Evolutionary conservation across 2,329 filamentous ascomycete genomes (phyloP).

Genomic region (Trichophyton benhamiae): DNA sequence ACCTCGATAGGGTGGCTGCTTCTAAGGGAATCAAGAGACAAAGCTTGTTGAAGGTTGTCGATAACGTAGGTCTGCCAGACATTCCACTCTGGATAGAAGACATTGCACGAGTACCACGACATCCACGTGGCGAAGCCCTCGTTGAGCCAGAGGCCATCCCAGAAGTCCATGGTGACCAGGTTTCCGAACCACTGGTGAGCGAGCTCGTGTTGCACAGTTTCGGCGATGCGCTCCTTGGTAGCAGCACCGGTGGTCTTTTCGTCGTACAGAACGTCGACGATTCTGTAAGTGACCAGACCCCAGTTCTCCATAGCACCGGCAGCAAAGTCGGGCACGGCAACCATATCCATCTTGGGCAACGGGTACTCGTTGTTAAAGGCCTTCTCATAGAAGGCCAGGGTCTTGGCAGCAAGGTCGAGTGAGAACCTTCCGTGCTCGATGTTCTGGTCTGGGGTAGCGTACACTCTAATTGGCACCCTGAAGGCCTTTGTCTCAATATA

Average conservation of each 20-base stretch:
- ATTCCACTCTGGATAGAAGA: constrained; percentile 96
- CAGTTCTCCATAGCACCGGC: constrained; percentile 98
- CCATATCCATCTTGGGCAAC: constrained; percentile 90
- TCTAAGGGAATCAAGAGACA: constrained; percentile 76
- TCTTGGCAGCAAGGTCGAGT: constrained; percentile 75
- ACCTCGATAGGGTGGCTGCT: constrained; percentile 97
- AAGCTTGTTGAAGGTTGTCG: constrained; percentile 76
- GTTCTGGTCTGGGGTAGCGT: constrained; percentile 76
- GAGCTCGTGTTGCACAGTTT: constrained; percentile 92
- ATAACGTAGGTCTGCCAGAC: constrained; percentile 94
- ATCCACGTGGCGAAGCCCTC: constrained; percentile 87
- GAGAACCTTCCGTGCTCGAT: constrained; percentile 89
- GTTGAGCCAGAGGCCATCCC: constrained; percentile 95
- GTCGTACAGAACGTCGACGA: constrained; percentile 80
- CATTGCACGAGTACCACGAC: constrained; percentile 89
- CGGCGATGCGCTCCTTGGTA: constrained; percentile 83
- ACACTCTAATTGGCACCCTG: constrained; percentile 85
- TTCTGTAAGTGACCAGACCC: constrained; percentile 89
- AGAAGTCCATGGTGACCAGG: constrained; percentile 96
- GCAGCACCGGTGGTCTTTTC: constrained; percentile 82
- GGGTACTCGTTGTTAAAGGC: constrained; percentile 80
- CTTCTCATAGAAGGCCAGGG: constrained; percentile 88
- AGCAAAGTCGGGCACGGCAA: constrained; percentile 90
- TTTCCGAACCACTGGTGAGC: constrained; percentile 99
- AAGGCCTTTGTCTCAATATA: constrained; percentile 87